Evolutionary conservation across 192 early-diverging fungal genomes (phyloP).

Genomic region (Dissophora globulifera): DNA sequence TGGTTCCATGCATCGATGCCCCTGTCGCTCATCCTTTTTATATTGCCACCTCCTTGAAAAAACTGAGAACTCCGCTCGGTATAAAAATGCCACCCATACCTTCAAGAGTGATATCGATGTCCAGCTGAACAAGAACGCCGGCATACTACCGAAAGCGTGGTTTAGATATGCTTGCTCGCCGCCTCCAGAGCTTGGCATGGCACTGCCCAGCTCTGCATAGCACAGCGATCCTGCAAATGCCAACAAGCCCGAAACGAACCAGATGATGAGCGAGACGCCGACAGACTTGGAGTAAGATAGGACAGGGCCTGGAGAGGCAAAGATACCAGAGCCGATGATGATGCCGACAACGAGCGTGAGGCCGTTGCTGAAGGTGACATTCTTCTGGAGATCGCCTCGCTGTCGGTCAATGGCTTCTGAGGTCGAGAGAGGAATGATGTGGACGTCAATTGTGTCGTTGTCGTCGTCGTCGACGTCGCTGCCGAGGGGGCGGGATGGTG

Average conservation of each 20-base stretch:
- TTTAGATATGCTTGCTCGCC: slow-evolving; percentile 85
- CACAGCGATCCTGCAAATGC: slow-evolving; percentile 85
- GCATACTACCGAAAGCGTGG: slow-evolving; percentile 75
- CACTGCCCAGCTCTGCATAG: slow-evolving; percentile 92
- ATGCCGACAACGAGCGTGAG: slow-evolving; percentile 75
- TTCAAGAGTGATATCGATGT: slow-evolving; percentile 68
- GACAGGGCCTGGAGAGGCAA: slow-evolving; percentile 82
- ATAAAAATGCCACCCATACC: too few species aligned
- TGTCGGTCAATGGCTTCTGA: slow-evolving; percentile 49
- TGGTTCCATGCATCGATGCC: neutral
- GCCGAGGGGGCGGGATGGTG: slow-evolving; percentile 8
- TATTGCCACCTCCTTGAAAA: too few species aligned
- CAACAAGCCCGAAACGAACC: slow-evolving; percentile 77
- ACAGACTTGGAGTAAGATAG: slow-evolving; percentile 70
- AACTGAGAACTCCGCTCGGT: too few species aligned
- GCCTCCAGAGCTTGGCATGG: slow-evolving; percentile 87
- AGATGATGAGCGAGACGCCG: slow-evolving; percentile 78
- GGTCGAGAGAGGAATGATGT: slow-evolving; percentile 48
- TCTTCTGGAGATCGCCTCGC: slow-evolving; percentile 61
- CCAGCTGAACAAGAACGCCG: slow-evolving; percentile 81
- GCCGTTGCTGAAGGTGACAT: slow-evolving; percentile 71
- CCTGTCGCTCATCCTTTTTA: too few species aligned
- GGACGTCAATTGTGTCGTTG: slow-evolving; percentile 42
- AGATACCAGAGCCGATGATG: slow-evolving; percentile 86
- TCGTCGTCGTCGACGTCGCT: slow-evolving; percentile 20